A percentile compares a stretch with the other conserved stretches of the same genome.
These are phyloP conservation scores for Irpex sp. DNA, from an alignment of 1,284 basidiomycete species.

Conservation along the genomic window DNA sequence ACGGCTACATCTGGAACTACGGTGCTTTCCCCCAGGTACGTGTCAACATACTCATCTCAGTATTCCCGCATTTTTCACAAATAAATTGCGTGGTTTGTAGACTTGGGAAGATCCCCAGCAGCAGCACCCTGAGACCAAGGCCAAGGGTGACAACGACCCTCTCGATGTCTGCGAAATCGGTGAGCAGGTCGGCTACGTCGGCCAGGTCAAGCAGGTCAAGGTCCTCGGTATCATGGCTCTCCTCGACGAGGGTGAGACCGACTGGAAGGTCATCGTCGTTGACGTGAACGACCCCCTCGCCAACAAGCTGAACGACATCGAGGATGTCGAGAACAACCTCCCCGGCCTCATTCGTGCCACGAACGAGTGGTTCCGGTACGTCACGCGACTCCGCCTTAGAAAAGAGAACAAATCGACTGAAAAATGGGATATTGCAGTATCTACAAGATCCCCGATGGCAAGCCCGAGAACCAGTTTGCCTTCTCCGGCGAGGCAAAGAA, in stretches of 20 bases:
- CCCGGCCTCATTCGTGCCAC: conserved; percentile 95
- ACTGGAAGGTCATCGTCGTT: conserved; percentile 99
- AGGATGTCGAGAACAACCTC: conserved; percentile 98
- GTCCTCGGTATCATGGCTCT: conserved; percentile 99
- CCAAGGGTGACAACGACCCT: conserved; percentile 98
- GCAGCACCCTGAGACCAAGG: conserved; percentile 96
- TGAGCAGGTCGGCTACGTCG: conserved; percentile 96
- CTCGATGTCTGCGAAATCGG: conserved; percentile 99
- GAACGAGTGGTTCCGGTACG: conserved; percentile 93
- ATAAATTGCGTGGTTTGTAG: conserved; percentile 37
- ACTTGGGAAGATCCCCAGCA: conserved; percentile 97
- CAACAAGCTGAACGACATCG: conserved; percentile 96
- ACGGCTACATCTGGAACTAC: conserved; percentile 99
- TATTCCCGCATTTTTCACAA: not conserved
- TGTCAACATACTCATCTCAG: conserved; percentile 1
- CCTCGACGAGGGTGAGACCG: conserved; percentile 96
- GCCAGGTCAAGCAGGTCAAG: conserved; percentile 99
- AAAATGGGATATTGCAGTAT: conserved; percentile 51
- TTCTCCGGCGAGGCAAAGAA: conserved; percentile 99
- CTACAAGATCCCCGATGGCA: conserved; percentile 98
- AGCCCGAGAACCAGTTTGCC: conserved; percentile 98
- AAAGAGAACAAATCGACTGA: not conserved
- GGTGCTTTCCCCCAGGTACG: conserved; percentile 92
- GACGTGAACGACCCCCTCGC: conserved; percentile 97
- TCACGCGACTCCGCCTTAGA: conserved; percentile 5